phyloP scores from a whole-genome alignment of 768 basidiomycete genomes.

The Tubosaeta sp. region DNA sequence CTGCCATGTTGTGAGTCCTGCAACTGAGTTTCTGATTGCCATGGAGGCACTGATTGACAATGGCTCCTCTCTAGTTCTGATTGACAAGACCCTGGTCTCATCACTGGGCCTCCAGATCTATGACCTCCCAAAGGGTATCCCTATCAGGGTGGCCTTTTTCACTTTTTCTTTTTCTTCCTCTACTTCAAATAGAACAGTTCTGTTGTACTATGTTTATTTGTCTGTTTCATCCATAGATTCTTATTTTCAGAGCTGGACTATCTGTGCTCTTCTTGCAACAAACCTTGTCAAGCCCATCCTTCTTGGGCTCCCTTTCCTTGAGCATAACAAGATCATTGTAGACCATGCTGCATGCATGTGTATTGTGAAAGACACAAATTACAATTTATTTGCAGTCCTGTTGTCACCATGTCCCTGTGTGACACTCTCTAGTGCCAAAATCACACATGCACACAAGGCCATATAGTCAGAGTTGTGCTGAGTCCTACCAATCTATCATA shows the following conservation, averaged over 20 bases:
- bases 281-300: slow-evolving; percentile 27
- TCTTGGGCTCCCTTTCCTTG: slow-evolving; percentile 33
- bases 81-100: background rate
- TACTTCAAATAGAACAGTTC: too few relatives aligned
- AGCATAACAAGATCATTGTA: slow-evolving; percentile 31
- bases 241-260: background rate
- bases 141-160: too few relatives aligned
- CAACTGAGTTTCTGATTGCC: background rate
- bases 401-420: background rate
- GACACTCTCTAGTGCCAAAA: background rate
- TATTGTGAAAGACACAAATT: slow-evolving; percentile 1
- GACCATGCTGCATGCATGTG: slow-evolving; percentile 16
- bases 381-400: background rate
- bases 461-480: background rate
- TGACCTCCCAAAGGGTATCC: too few relatives aligned
- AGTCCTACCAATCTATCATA: background rate
- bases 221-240: too few relatives aligned
- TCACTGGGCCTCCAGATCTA: too few relatives aligned
- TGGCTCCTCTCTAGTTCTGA: slow-evolving; percentile 32
- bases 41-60: slow-evolving; percentile 25
- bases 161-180: too few relatives aligned
- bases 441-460: background rate
- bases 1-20: slow-evolving; percentile 8
- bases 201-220: too few relatives aligned
- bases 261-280: slow-evolving; percentile 22